Evolutionary conservation across 2,329 filamentous ascomycete species (phyloP), one percentile per base, ranked within the genome.

Genomic region (Colletotrichum kahawae): DNA sequence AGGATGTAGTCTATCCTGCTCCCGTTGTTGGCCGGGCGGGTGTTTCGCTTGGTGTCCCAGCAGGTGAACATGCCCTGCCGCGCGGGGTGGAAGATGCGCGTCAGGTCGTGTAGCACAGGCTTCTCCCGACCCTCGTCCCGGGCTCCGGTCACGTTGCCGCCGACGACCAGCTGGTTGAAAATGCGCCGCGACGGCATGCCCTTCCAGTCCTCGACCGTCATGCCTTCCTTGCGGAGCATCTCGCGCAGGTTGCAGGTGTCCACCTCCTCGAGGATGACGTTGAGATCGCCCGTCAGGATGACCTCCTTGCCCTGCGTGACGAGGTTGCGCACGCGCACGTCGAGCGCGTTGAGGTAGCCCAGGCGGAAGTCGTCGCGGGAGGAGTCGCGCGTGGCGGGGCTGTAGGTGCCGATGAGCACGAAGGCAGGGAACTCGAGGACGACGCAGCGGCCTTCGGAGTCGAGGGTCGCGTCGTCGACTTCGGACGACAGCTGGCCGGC

Each of bases 21-120:
- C 7, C 97, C 97, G 83, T 94, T 97, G 82, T 98, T 98, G 4
- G 95, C 95, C 4, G 96, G 96, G n/a, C 97, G 90, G n/a, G 95
- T 95, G 83, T 98, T 98, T 81, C 95, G 94, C 82, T 94, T 96
- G 66, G 95, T 96, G 77, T 98, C 95, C 96, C 96, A 98, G 83
- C 96, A 98, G 0, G 97, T 98, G 83, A 95, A 98, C 97, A 99
- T 98, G 76, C 95, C 95, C 76, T 88, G 88, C 51, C 97, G 90
- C n/a, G 87, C 85, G 1, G 95, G 94, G 81, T 98, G 94, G 80
- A 96, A 97, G 31, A 90, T 91, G 64, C 97, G 91, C 79, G 94
- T 96, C 21, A 97, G 87, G 84, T 99, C 97, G 90, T 93, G 95
- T 54, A 98, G 86, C 2, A 96, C 90, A 4, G 95, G 91, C 14